These are phyloP conservation scores for Entoloma clypeatum DNA, from an alignment of 1,284 basidiomycete species.

Conservation along the genomic window DNA sequence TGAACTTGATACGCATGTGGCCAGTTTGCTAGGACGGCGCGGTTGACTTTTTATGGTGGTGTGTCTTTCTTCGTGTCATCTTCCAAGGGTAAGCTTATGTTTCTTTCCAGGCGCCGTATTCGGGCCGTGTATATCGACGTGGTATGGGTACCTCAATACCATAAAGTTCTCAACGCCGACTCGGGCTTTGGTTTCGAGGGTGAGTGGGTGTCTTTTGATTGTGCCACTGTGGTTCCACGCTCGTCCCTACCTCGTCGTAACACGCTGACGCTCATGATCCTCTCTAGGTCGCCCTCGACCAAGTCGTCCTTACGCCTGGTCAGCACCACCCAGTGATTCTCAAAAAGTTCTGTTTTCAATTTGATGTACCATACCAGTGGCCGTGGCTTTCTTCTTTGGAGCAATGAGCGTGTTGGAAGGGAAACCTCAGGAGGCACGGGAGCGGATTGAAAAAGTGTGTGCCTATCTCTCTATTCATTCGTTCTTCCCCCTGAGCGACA, in stretches of 20 bases:
- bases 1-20: neutral
- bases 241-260: neutral
- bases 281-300: conserved; percentile 68
- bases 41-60: conserved; percentile 76
- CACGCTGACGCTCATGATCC: neutral
- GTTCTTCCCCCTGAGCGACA: neutral
- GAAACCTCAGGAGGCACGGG: conserved; percentile 52
- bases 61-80: conserved; percentile 10
- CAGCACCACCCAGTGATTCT: conserved; percentile 10
- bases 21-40: conserved; percentile 66
- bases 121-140: conserved; percentile 69
- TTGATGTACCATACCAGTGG: conserved; percentile 36
- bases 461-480: neutral
- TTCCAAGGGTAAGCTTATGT: neutral
- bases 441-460: conserved; percentile 53
- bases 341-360: conserved; percentile 5
- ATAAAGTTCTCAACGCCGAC: conserved; percentile 59
- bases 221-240: conserved; percentile 2
- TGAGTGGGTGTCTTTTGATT: conserved; percentile 30
- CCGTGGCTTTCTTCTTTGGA: conserved; percentile 70
- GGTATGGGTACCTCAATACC: conserved; percentile 63
- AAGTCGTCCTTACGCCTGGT: conserved; percentile 69
- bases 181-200: conserved; percentile 56
- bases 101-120: conserved; percentile 52
- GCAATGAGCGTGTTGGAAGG: conserved; percentile 74